Evolutionary conservation across 2,329 filamentous ascomycete genomes (phyloP), one percentile per base, ranked within the genome.

Genomic region (Passalora sequoiae): DNA sequence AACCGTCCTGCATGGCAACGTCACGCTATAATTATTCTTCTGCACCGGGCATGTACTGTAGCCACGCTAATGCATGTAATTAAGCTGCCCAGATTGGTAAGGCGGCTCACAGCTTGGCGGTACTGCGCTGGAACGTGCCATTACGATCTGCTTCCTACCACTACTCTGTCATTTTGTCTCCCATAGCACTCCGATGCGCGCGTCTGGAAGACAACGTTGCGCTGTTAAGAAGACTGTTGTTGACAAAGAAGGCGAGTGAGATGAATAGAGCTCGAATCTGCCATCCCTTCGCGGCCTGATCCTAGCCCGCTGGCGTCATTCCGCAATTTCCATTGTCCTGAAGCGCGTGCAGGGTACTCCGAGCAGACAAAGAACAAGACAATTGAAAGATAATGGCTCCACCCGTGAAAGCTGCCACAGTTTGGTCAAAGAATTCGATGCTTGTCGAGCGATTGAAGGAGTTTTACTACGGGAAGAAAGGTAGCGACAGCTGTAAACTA

Each of bases 381-480:
- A 16, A 9, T 2, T 27, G 7, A 22, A 25, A 24, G 39, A 40
- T 43, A 28, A 50, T 50, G 49, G 48, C 48, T 38, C 48, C 44
- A 13, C 33, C 48, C 31, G 43, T 28, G 13, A 42, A 25, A 33
- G 32, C 41, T 17, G 38, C 20, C 12, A 43, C 44, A 25, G 33
- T 46, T 16, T 45, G 39, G 51, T 27, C 40, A 16, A 44, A 42
- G 29, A 36, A 45, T 27, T 40, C 38, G 37, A 42, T 35, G 19
- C 30, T 51, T 13, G 36, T 54, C 22, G 51, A 35, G 13, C 35
- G 41, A 15, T 10, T 48, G 29, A 47, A 42, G 33, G 42, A 45
- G 25, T 40, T 43, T 39, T 47, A 43, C 40, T 51, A 40, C 25
- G 43, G 46, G 27, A 40, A 36, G 36, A 47, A 47, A 40, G 43